These are phyloP conservation scores for Danielozyma ontarioensis DNA, from an alignment of 805 yeast species.

Conservation along the genomic window DNA sequence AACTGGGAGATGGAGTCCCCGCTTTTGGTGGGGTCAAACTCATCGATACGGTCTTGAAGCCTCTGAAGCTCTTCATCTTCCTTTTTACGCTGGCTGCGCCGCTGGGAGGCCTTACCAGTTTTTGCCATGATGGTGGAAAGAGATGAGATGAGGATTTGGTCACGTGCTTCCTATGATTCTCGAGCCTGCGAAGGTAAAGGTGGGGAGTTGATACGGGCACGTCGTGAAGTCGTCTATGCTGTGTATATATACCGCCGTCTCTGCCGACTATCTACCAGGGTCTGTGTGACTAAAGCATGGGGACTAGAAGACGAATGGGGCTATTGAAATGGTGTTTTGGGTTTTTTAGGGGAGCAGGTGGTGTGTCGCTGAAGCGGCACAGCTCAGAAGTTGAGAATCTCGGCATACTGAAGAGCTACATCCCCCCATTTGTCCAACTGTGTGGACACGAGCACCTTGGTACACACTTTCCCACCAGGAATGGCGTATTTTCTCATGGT, in stretches of 20 bases:
- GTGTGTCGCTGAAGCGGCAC: too few relatives aligned
- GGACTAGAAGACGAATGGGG: too few relatives aligned
- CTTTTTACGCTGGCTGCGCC: constrained; percentile 17
- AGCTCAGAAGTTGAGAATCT: constrained; percentile 31
- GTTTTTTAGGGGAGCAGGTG: too few relatives aligned
- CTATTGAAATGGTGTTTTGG: too few relatives aligned
- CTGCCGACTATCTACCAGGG: too few relatives aligned
- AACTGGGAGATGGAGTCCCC: constrained; percentile 42
- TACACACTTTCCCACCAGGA: constrained; percentile 35
- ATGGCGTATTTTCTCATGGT: constrained; percentile 29
- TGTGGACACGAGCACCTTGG: constrained; percentile 22
- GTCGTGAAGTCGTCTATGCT: too few relatives aligned
- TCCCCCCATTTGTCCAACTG: constrained; percentile 31
- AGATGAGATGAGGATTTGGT: not conserved
- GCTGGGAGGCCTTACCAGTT: constrained; percentile 7
- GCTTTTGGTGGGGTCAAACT: constrained; percentile 41
- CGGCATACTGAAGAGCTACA: constrained; percentile 37
- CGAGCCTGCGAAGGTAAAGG: too few relatives aligned
- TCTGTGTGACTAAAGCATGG: too few relatives aligned
- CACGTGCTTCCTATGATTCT: too few relatives aligned
- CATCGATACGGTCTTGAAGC: constrained; percentile 49
- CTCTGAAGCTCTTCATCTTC: constrained; percentile 33
- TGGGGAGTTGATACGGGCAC: too few relatives aligned
- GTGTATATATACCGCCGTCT: too few relatives aligned
- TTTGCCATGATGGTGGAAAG: constrained; percentile 13